Percentiles rank a stretch among this genome's conserved stretches.
Conservation (phyloP, 2,329 filamentous ascomycete species). For the Aspergillus cejpii region DNA sequence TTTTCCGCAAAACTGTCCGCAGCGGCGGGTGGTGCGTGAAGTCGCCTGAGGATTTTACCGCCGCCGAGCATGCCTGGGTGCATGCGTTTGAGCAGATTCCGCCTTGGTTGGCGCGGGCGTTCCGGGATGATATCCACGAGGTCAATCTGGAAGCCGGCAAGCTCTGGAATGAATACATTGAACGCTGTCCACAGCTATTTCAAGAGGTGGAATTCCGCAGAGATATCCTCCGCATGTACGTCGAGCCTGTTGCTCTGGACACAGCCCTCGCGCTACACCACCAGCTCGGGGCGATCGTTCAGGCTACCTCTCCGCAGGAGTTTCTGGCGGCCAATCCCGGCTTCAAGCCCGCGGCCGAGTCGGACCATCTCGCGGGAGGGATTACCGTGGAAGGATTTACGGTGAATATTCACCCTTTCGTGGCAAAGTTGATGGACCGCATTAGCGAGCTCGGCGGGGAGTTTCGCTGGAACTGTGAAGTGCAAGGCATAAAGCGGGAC, state of each 20-base stretch:
- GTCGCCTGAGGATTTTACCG: neutral
- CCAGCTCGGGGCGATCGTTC: neutral
- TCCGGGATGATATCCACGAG: slow-evolving; percentile 1
- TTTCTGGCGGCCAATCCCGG: neutral
- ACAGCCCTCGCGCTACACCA: neutral
- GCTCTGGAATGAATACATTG: neutral
- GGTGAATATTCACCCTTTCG: neutral
- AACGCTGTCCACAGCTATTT: neutral
- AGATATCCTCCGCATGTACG: neutral
- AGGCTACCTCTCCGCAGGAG: neutral
- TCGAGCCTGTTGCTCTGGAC: neutral
- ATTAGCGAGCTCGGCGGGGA: neutral
- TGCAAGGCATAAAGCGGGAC: neutral
- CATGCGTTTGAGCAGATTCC: slow-evolving; percentile 1
- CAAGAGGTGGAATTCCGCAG: neutral
- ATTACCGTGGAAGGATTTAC: neutral
- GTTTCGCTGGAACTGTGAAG: neutral
- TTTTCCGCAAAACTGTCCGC: neutral
- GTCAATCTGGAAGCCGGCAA: neutral
- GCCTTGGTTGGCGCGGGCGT: neutral
- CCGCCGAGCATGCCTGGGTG: slow-evolving; percentile 1
- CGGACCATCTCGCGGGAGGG: neutral
- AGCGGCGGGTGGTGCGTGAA: neutral
- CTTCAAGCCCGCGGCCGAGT: neutral
- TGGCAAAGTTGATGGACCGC: neutral